A percentile compares a stretch with the other conserved stretches of the same genome.
These are phyloP conservation scores for Basidiobolus meristosporus DNA, from an alignment of 371 early-diverging fungal species.

Conservation along the genomic window DNA sequence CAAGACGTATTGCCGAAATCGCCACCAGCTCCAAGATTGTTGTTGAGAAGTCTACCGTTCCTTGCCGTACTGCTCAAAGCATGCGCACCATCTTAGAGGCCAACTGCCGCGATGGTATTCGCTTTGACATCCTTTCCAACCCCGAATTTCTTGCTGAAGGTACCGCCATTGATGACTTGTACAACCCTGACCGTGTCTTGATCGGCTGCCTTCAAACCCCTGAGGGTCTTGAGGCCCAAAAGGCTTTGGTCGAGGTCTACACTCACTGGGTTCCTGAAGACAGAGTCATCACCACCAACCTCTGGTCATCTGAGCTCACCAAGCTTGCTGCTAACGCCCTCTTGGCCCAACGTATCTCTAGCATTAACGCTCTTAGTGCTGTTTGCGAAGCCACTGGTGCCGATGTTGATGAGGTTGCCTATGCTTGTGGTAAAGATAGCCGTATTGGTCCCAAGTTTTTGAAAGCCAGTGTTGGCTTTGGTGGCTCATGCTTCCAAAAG, in stretches of 20 bases:
- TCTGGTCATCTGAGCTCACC: conserved; percentile 89
- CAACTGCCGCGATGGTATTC: conserved; percentile 46
- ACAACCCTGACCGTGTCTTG: conserved; percentile 81
- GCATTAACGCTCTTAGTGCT: conserved; percentile 80
- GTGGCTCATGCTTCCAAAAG: conserved; percentile 93
- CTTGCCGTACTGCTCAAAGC: conserved; percentile 80
- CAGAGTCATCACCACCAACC: conserved; percentile 74
- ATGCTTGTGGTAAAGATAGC: conserved; percentile 73
- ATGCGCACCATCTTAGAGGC: conserved; percentile 78
- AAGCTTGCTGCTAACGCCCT: conserved; percentile 90
- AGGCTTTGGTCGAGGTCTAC: conserved; percentile 57
- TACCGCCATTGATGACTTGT: conserved; percentile 70
- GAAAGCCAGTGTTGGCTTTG: conserved; percentile 85
- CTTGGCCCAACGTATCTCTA: conserved; percentile 89
- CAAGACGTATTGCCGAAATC: conserved; percentile 73
- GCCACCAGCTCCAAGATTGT: conserved; percentile 74
- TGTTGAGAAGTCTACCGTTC: conserved; percentile 90
- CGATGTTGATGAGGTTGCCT: conserved; percentile 85
- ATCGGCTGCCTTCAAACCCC: conserved; percentile 73
- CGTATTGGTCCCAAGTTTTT: conserved; percentile 86
- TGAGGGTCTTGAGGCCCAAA: conserved; percentile 58
- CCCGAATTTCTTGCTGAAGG: conserved; percentile 96
- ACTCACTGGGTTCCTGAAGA: conserved; percentile 60
- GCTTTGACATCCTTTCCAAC: conserved; percentile 82
- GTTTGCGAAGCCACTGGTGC: conserved; percentile 92